phyloP scores from a whole-genome alignment of 139 green algal genomes.

The Parachlorella kessleri region DNA sequence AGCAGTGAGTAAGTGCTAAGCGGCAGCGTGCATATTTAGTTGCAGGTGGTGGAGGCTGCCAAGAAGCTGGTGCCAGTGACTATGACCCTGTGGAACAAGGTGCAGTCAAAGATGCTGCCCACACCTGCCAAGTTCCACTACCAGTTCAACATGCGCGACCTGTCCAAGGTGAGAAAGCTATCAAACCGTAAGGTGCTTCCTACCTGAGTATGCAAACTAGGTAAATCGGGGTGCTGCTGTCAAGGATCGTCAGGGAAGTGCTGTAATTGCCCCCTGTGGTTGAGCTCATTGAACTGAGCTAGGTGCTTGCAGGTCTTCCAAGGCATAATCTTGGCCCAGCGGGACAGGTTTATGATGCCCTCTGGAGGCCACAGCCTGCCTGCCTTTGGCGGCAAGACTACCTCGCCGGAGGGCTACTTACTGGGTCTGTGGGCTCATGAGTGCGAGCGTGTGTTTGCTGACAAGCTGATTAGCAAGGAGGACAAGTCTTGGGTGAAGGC shows the following conservation, averaged over 20 bases:
- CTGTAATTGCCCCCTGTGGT: too few species aligned
- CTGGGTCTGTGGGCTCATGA: slow-evolving; percentile 92
- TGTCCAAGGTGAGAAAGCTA: slow-evolving; percentile 83
- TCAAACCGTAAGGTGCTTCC: too few species aligned
- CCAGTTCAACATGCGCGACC: slow-evolving; percentile 95
- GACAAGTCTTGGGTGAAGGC: slow-evolving; percentile 90
- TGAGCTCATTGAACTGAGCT: background rate
- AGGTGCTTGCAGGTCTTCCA: slow-evolving; percentile 47
- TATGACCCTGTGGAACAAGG: slow-evolving; percentile 77
- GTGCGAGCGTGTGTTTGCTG: slow-evolving; percentile 89
- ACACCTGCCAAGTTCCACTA: slow-evolving; percentile 98
- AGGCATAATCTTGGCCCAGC: slow-evolving; percentile 84
- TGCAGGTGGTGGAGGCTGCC: slow-evolving; percentile 66
- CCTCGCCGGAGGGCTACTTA: slow-evolving; percentile 82
- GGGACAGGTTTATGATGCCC: slow-evolving; percentile 60
- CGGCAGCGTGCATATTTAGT: background rate
- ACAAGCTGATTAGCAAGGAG: slow-evolving; percentile 85
- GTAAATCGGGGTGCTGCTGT: too few species aligned
- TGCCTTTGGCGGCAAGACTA: slow-evolving; percentile 75
- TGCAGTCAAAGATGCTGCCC: slow-evolving; percentile 87
- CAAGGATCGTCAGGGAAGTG: too few species aligned
- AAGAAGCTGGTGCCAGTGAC: slow-evolving; percentile 76
- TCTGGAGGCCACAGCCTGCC: too few species aligned
- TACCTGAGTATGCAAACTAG: too few species aligned
- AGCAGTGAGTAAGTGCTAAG: too few species aligned